phyloP scores from a whole-genome alignment of 768 basidiomycete species.

The Saitozyma podzolica region DNA sequence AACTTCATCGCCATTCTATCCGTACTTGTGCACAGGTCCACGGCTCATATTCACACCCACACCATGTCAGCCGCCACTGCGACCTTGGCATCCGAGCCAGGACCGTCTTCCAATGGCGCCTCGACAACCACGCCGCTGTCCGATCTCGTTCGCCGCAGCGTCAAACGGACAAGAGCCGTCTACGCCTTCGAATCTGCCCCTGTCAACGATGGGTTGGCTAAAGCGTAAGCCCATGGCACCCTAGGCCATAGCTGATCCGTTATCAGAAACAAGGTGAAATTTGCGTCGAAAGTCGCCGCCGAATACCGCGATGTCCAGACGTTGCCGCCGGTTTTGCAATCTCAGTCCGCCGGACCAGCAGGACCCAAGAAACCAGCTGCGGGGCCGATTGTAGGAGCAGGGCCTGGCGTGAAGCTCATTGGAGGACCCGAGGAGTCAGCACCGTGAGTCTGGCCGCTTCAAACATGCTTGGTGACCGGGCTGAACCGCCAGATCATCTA shows the following conservation, averaged over 20 bases:
- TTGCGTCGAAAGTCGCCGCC: constrained; percentile 81
- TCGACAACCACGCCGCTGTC: constrained; percentile 23
- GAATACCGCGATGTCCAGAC: constrained; percentile 86
- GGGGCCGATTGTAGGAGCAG: constrained; percentile 12
- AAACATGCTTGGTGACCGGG: background rate
- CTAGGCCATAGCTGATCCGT: constrained; percentile 6
- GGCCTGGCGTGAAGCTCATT: constrained; percentile 34
- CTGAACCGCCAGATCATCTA: constrained; percentile 7
- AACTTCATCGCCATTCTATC: no score
- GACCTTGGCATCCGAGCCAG: no score
- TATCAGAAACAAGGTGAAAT: constrained; percentile 48
- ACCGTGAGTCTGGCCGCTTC: constrained; percentile 16
- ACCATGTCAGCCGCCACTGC: no score
- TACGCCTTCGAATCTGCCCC: constrained; percentile 36
- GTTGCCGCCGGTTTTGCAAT: constrained; percentile 74
- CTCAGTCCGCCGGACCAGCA: constrained; percentile 78
- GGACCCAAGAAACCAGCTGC: constrained; percentile 65
- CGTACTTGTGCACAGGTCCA: no score
- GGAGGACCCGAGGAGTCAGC: constrained; percentile 53
- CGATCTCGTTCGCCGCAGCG: constrained; percentile 45
- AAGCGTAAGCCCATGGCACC: constrained; percentile 38
- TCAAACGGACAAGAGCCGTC: constrained; percentile 49
- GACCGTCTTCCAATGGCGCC: no score
- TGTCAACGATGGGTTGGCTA: constrained; percentile 44
- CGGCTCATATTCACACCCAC: no score